phyloP scores from a whole-genome alignment of 305 asterid species.

The Fraxinus platypoda region DNA sequence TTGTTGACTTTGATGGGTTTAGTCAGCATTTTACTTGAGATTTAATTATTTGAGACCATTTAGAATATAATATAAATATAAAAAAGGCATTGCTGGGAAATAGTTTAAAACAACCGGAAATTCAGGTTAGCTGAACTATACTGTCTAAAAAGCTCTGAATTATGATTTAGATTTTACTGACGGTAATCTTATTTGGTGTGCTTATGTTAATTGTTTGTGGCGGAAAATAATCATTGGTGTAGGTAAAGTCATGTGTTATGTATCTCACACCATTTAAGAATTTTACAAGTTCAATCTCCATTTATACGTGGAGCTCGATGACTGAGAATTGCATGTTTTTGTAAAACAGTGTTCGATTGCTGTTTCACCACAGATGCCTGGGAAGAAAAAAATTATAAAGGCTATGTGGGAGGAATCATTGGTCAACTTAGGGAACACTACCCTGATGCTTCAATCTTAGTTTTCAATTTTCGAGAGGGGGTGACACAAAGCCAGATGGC shows the following conservation, averaged over 20 bases:
- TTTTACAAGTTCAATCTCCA: not conserved
- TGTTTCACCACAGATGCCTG: conserved; percentile 82
- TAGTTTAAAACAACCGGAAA: not conserved
- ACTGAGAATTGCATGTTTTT: conserved; percentile 24
- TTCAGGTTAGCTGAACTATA: conserved; percentile 8
- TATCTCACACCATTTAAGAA: not conserved
- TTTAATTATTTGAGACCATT: not conserved
- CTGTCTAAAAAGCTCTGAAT: not conserved
- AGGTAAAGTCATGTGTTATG: conserved; percentile 7
- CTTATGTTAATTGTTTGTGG: not conserved
- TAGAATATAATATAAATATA: not conserved
- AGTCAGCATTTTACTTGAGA: not conserved
- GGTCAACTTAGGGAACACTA: conserved; percentile 65
- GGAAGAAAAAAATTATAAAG: conserved; percentile 65
- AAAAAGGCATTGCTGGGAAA: not conserved
- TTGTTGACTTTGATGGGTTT: conserved; percentile 1
- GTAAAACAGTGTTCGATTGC: conserved; percentile 70
- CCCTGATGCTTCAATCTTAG: conserved; percentile 80
- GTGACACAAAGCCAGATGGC: conserved; percentile 62
- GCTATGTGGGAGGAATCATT: conserved; percentile 68
- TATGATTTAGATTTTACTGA: not conserved
- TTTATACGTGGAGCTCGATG: conserved; percentile 16
- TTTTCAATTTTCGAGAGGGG: conserved; percentile 82
- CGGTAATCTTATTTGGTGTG: conserved; percentile 10
- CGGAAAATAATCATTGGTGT: not conserved